phyloP scores from a whole-genome alignment of 73 alveolate species.

The Symbiodinium pilosum region DNA sequence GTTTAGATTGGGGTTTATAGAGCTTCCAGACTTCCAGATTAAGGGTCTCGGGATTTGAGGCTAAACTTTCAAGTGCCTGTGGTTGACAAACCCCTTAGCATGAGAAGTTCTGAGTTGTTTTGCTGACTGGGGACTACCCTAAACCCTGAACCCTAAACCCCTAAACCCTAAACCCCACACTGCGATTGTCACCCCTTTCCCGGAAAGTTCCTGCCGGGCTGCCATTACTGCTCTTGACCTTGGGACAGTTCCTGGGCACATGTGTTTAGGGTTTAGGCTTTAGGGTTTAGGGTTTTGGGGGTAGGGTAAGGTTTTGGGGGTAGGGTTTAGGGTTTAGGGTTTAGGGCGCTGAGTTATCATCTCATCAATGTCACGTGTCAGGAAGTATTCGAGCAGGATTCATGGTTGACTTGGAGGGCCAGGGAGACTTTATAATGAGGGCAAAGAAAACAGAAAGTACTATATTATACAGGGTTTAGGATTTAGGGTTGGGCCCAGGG shows the following conservation, averaged over 20 bases:
- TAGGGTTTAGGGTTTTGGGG: not conserved
- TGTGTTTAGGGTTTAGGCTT: not conserved
- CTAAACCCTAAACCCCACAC: not conserved
- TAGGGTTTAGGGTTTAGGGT: not conserved
- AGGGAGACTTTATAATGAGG: no score
- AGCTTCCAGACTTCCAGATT: no score
- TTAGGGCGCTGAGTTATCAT: not conserved
- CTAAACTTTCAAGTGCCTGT: no score
- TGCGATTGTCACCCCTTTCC: not conserved
- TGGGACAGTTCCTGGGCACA: conserved; percentile 56
- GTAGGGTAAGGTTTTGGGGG: not conserved
- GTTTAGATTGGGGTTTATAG: no score
- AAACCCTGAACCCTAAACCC: not conserved
- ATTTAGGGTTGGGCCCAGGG: not conserved
- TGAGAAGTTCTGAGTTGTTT: no score
- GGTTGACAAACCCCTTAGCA: no score
- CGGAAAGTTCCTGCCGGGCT: not conserved
- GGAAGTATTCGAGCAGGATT: no score
- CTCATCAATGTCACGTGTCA: no score
- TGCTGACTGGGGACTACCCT: not conserved
- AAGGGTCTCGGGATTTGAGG: no score
- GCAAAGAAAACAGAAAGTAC: no score
- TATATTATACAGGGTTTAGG: not conserved
- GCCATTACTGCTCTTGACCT: conserved; percentile 16
- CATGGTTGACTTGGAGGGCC: no score